A percentile compares a stretch with the other conserved stretches of the same genome.
phyloP scores from a whole-genome alignment of 106 monocot genomes.

The Dactylorhiza incarnata region DNA sequence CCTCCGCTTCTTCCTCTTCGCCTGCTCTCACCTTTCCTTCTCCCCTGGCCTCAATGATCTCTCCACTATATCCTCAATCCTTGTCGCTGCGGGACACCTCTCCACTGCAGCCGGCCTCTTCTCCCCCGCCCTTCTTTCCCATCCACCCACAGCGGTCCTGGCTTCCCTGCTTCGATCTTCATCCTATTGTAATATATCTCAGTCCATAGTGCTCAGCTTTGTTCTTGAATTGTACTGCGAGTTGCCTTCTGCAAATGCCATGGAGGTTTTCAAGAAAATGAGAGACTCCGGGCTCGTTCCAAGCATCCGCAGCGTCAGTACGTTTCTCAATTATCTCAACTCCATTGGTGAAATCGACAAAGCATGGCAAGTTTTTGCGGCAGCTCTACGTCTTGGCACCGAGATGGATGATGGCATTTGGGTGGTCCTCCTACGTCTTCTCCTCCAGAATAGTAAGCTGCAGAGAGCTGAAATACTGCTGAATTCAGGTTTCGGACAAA shows the following conservation, averaged over 20 bases:
- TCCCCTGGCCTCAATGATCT: conserved; percentile 18
- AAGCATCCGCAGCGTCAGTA: conserved; percentile 13
- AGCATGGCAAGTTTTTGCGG: conserved; percentile 18
- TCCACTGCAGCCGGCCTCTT: conserved; percentile 19
- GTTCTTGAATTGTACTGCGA: conserved; percentile 22
- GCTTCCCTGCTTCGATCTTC: conserved; percentile 6
- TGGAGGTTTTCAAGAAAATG: conserved; percentile 18
- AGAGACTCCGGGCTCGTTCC: conserved; percentile 5
- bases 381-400: conserved; percentile 14
- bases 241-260: not conserved
- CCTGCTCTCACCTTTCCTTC: conserved; percentile 19
- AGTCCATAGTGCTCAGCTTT: conserved; percentile 16
- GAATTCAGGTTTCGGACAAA: not conserved
- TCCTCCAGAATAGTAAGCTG: conserved; percentile 27
- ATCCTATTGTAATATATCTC: conserved; percentile 1
- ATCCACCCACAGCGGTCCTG: conserved; percentile 7
- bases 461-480: conserved; percentile 14
- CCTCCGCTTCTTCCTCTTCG: conserved; percentile 39
- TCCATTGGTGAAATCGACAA: not conserved
- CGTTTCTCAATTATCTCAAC: conserved; percentile 23
- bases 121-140: conserved; percentile 11
- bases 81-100: conserved; percentile 13
- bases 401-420: conserved; percentile 20
- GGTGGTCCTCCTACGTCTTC: conserved; percentile 19
- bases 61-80: conserved; percentile 17